Evolutionary conservation across 176 grass and related monocot species (phyloP), one percentile per base, ranked within the genome.

Genomic region (Otatea glauca): DNA sequence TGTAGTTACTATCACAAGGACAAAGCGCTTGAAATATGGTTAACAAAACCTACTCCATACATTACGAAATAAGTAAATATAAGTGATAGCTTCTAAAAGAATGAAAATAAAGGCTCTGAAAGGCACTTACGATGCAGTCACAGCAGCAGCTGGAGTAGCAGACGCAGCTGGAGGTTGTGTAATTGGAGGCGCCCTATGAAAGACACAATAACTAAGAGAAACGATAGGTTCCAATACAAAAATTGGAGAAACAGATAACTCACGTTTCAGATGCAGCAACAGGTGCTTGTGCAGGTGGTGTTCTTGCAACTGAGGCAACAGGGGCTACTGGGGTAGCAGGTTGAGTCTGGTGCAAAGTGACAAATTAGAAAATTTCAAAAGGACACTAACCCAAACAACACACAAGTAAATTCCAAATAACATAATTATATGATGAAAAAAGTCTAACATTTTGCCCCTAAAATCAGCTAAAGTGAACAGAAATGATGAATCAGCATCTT

Each of bases 71-170:
- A 65, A 35, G 24, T 79, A 77, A 45, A 79, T 51, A 44, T 8
- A 49, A 50, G 9, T 9, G 29, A 29, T 18, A 66, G 49, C 41
- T 53, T 61, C 7, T 23, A 74, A 68, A 68, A 51, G 2, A 75
- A 49, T 27, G 35, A 73, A 72, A 71, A 38, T 75, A 44, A 72
- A 45, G 58, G 48, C 2, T 78, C 12, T 49, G 21, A 67, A 66
- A 89, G 54, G 39, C 43, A 72, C 88, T 92, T 85, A 97, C 94
- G 83, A 84, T 70, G 75, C 89, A 67, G 65, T 88, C 70, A 85
- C 80, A 18, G 85, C 72, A 82, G 87, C 38, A 87, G 81, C 78
- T 81, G 87, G 90, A 75, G 85, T 27, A 51, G 72, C 18, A 69
- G 89, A 23, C 24, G 72, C 78, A 81, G 61, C 65, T 65, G 68